A percentile compares a stretch with the other conserved stretches of the same genome.
Conservation (phyloP, 805 yeast genomes). For the Zygoascus ofunaensis region DNA sequence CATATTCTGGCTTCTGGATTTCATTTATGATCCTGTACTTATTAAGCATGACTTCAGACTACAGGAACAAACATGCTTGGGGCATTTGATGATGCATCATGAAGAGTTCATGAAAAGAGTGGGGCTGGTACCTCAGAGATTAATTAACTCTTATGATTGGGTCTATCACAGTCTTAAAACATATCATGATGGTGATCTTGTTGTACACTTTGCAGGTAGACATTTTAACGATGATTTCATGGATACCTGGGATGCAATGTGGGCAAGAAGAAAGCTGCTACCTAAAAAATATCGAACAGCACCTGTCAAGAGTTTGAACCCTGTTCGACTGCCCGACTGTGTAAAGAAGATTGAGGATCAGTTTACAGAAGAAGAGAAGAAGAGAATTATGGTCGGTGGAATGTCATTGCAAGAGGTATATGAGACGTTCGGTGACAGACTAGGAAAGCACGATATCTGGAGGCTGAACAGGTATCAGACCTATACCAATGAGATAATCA, state of each 20-base stretch:
- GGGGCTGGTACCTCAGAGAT: conserved; percentile 25
- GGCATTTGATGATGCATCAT: conserved; percentile 13
- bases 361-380: no score
- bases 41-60: conserved; percentile 10
- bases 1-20: conserved; percentile 19
- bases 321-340: no score
- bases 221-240: conserved; percentile 1
- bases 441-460: no score
- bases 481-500: no score
- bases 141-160: conserved; percentile 23
- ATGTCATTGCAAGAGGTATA: no score
- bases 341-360: no score
- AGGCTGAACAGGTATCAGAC: no score
- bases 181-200: no score
- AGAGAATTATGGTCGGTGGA: no score
- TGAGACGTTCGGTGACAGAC: no score
- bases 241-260: conserved; percentile 1
- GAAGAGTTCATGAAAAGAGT: conserved; percentile 16
- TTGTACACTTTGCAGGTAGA: conserved; percentile 26
- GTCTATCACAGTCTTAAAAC: conserved; percentile 15
- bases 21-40: conserved; percentile 22
- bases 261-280: neutral
- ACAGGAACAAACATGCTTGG: conserved; percentile 21
- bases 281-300: neutral
- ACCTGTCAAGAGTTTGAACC: conserved; percentile 2